These are phyloP conservation scores for Amaranthus cruentus DNA, from an alignment of 148 eudicot species.

Conservation along the genomic window DNA sequence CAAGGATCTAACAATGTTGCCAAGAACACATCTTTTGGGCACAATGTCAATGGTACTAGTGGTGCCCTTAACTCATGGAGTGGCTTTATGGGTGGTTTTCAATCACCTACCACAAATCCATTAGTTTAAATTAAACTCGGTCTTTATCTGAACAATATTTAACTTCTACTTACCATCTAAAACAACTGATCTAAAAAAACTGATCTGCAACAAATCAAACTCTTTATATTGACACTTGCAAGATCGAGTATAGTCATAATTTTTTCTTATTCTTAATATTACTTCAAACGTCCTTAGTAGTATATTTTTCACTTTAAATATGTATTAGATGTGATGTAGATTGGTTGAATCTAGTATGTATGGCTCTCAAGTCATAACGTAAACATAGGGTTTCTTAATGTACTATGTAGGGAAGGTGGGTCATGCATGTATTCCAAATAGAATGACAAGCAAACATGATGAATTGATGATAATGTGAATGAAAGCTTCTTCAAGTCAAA, in stretches of 20 bases:
- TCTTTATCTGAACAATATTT: not conserved
- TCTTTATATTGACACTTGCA: not conserved
- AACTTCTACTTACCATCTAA: not conserved
- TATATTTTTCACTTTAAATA: not conserved
- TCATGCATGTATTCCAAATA: slow-evolving; percentile 17
- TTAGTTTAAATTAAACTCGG: slow-evolving; percentile 27
- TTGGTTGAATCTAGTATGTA: not conserved
- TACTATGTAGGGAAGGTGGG: slow-evolving; percentile 16
- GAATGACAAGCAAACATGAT: slow-evolving; percentile 11
- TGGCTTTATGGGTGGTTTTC: slow-evolving; percentile 53
- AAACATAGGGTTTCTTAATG: not conserved
- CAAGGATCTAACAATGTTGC: slow-evolving; percentile 38
- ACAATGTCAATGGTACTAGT: slow-evolving; percentile 29
- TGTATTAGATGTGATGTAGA: not conserved
- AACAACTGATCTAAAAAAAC: not conserved
- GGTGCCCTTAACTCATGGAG: slow-evolving; percentile 44
- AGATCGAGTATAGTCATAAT: not conserved
- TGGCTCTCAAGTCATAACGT: not conserved
- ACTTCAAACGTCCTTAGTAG: not conserved
- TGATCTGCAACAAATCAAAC: not conserved
- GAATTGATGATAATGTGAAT: slow-evolving; percentile 23
- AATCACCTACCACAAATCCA: slow-evolving; percentile 56
- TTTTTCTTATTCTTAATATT: not conserved
- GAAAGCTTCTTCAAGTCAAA: slow-evolving; percentile 30
- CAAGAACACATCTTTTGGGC: slow-evolving; percentile 41